phyloP scores from a whole-genome alignment of 2,329 filamentous ascomycete species.

The Pseudogymnoascus sp. region DNA sequence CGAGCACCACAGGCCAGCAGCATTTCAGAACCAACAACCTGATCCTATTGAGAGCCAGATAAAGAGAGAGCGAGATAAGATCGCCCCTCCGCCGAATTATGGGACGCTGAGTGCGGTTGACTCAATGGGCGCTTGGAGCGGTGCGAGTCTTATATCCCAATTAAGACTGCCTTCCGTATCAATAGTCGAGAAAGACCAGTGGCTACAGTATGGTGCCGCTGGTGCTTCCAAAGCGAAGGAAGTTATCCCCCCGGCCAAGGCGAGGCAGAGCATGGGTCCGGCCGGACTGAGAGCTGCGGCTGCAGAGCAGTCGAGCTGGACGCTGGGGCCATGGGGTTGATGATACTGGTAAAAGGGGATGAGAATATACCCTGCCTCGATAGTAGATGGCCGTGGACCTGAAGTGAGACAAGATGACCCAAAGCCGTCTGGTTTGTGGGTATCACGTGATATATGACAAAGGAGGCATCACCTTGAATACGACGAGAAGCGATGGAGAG shows the following conservation, averaged over 20 bases:
- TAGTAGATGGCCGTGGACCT: not conserved
- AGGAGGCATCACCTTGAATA: not conserved
- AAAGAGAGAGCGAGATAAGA: constrained; percentile 34
- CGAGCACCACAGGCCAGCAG: constrained; percentile 11
- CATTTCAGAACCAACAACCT: constrained; percentile 34
- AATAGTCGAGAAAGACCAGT: constrained; percentile 62
- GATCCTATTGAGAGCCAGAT: constrained; percentile 53
- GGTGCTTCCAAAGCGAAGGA: constrained; percentile 54
- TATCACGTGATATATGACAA: not conserved
- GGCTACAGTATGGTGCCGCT: constrained; percentile 55
- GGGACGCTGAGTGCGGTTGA: constrained; percentile 58
- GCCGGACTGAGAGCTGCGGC: constrained; percentile 39
- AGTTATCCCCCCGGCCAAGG: constrained; percentile 45
- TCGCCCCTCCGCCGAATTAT: constrained; percentile 36
- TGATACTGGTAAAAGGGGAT: not conserved
- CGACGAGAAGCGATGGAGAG: not conserved
- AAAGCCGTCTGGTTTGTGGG: not conserved
- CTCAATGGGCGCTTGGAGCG: constrained; percentile 65
- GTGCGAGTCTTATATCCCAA: constrained; percentile 61
- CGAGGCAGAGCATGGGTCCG: constrained; percentile 57
- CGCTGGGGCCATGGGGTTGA: constrained; percentile 50
- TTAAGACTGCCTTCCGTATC: constrained; percentile 61
- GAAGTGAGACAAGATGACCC: not conserved
- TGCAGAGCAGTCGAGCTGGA: constrained; percentile 43
- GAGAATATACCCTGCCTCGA: not conserved